phyloP scores from a whole-genome alignment of 805 yeast species.

The Debaryomyces tyrocola region DNA sequence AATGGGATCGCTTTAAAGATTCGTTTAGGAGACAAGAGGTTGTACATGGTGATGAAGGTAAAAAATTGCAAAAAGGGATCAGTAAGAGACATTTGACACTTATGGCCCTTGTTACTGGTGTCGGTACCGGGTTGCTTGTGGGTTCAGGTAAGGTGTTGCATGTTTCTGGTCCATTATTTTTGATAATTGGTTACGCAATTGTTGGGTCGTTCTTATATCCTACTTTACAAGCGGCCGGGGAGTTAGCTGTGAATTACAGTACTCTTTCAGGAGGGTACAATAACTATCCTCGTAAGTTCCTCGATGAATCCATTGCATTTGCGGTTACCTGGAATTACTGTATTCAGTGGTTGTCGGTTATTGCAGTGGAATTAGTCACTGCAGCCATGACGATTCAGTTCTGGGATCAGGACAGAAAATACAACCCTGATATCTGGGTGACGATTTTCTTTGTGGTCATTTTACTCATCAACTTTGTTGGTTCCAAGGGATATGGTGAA shows the following conservation, averaged over 20 bases:
- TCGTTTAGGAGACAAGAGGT: constrained; percentile 22
- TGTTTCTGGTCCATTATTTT: constrained; percentile 38
- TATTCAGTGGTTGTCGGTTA: constrained; percentile 61
- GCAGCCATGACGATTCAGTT: constrained; percentile 60
- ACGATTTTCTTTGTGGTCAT: constrained; percentile 50
- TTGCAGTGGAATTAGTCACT: constrained; percentile 65
- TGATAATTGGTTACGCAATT: constrained; percentile 32
- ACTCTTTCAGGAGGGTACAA: constrained; percentile 64
- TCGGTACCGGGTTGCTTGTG: constrained; percentile 45
- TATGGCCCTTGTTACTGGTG: constrained; percentile 38
- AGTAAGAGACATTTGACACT: constrained; percentile 40
- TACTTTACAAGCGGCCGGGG: constrained; percentile 38
- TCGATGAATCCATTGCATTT: constrained; percentile 59
- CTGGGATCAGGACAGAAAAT: constrained; percentile 40
- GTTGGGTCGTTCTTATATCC: constrained; percentile 37
- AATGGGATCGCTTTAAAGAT: constrained; percentile 29
- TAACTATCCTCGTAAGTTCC: constrained; percentile 51
- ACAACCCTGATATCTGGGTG: constrained; percentile 60
- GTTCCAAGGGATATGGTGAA: constrained; percentile 48
- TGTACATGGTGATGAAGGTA: constrained; percentile 20
- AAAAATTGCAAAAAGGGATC: constrained; percentile 29
- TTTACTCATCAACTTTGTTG: constrained; percentile 43
- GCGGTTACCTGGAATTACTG: constrained; percentile 65
- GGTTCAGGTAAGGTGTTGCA: constrained; percentile 38
- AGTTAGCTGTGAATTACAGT: constrained; percentile 59